These are phyloP conservation scores for Cruciata laevipes DNA, from an alignment of 257 asterid species.

Conservation along the genomic window DNA sequence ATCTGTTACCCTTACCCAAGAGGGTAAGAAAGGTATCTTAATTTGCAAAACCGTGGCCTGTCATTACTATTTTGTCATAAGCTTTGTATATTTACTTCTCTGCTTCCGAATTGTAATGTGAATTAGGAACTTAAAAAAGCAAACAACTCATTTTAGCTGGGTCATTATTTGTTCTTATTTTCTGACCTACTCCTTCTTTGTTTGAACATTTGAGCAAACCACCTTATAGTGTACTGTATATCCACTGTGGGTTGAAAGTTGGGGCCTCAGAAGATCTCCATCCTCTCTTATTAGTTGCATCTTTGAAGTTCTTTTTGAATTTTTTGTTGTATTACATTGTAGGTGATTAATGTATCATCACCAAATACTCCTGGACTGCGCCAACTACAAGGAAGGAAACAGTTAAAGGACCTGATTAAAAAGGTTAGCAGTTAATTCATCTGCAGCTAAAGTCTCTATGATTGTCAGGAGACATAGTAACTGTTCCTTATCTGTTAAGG, in stretches of 20 bases:
- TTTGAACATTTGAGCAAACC: neutral
- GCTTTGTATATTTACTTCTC: neutral
- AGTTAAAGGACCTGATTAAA: conserved; percentile 92
- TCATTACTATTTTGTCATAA: neutral
- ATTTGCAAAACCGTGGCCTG: neutral
- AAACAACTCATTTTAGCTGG: neutral
- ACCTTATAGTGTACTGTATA: neutral
- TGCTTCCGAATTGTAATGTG: neutral
- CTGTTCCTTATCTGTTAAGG: conserved; percentile 29
- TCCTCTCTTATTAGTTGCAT: conserved; percentile 24
- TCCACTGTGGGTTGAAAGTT: neutral
- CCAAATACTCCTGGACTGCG: conserved; percentile 98
- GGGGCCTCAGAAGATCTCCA: neutral
- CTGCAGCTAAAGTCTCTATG: neutral
- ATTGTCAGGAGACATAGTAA: neutral
- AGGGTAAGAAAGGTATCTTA: neutral
- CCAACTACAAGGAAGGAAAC: conserved; percentile 96
- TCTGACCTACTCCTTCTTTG: neutral
- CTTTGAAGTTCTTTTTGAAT: conserved; percentile 13
- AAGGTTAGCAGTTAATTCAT: conserved; percentile 40
- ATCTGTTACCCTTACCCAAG: neutral
- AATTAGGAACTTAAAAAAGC: neutral
- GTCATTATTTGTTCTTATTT: neutral
- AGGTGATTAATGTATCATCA: conserved; percentile 93
- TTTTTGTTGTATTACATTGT: neutral